phyloP scores from a whole-genome alignment of 2,329 filamentous ascomycete species.

The Pseudogymnoascus sp. region DNA sequence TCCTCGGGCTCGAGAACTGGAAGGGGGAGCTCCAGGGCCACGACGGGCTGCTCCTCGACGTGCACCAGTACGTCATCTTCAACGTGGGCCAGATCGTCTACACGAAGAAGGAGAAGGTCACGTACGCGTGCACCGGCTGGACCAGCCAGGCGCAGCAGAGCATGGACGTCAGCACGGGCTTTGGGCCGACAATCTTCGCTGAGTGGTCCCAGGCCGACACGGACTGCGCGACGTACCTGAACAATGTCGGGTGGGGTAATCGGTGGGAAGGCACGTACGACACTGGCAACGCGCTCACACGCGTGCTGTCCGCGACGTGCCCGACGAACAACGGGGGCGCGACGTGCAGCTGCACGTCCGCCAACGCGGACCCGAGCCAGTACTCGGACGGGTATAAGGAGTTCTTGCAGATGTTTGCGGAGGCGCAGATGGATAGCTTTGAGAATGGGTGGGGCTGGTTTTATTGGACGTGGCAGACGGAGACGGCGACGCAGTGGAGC shows the following conservation, averaged over 20 bases:
- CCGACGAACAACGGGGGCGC: slow-evolving; percentile 48
- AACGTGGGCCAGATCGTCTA: slow-evolving; percentile 78
- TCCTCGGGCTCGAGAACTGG: slow-evolving; percentile 87
- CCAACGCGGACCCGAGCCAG: slow-evolving; percentile 61
- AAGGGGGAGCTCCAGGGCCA: slow-evolving; percentile 68
- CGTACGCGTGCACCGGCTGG: slow-evolving; percentile 85
- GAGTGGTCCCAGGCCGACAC: slow-evolving; percentile 98
- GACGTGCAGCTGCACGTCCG: slow-evolving; percentile 62
- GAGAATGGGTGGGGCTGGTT: slow-evolving; percentile 96
- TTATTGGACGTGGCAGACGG: slow-evolving; percentile 98
- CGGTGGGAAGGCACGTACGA: slow-evolving; percentile 82
- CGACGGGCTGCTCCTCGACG: slow-evolving; percentile 76
- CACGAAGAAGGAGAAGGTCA: slow-evolving; percentile 73
- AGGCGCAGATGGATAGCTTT: slow-evolving; percentile 93
- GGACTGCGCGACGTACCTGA: slow-evolving; percentile 79
- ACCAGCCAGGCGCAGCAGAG: slow-evolving; percentile 65
- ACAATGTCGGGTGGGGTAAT: slow-evolving; percentile 79
- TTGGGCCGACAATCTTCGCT: slow-evolving; percentile 87
- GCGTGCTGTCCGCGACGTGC: slow-evolving; percentile 64
- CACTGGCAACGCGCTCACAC: slow-evolving; percentile 42
- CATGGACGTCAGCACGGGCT: slow-evolving; percentile 67
- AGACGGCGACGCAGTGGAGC: slow-evolving; percentile 81
- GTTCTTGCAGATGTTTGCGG: slow-evolving; percentile 82
- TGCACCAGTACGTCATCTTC: slow-evolving; percentile 98
- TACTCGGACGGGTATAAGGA: slow-evolving; percentile 73